These are phyloP conservation scores for Cytospora piceicola DNA, from an alignment of 2,329 filamentous ascomycete species.

Conservation along the genomic window DNA sequence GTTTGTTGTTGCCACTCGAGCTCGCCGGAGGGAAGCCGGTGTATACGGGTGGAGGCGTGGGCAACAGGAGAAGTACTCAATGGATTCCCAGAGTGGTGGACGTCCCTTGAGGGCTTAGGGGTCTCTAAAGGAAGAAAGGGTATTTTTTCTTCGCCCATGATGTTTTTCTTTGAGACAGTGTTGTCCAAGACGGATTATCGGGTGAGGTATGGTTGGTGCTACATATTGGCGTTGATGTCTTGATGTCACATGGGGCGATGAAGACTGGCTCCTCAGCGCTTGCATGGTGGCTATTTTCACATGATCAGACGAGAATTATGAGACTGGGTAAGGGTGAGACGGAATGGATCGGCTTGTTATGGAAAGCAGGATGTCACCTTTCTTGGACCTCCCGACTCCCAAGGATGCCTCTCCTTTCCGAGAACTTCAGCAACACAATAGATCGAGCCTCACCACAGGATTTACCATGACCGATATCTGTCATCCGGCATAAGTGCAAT, in stretches of 20 bases:
- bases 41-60: background rate
- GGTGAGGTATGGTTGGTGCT: background rate
- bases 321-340: background rate
- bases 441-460: background rate
- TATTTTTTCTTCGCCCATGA: background rate
- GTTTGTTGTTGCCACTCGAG: constrained; percentile 39
- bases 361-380: background rate
- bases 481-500: background rate
- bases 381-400: background rate
- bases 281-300: background rate
- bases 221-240: background rate
- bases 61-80: constrained; percentile 20
- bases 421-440: background rate
- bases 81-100: constrained; percentile 21
- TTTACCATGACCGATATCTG: background rate
- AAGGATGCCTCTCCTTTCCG: no score
- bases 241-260: background rate
- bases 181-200: background rate
- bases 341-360: background rate
- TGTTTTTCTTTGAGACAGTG: background rate
- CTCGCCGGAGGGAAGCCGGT: constrained; percentile 35
- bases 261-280: background rate
- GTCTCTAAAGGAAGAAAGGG: background rate
- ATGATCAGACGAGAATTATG: background rate
- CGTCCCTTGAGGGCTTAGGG: background rate